Base-by-base conservation (phyloP, 2,329 filamentous ascomycete species). In the Colletotrichum euphorbiae region DNA sequence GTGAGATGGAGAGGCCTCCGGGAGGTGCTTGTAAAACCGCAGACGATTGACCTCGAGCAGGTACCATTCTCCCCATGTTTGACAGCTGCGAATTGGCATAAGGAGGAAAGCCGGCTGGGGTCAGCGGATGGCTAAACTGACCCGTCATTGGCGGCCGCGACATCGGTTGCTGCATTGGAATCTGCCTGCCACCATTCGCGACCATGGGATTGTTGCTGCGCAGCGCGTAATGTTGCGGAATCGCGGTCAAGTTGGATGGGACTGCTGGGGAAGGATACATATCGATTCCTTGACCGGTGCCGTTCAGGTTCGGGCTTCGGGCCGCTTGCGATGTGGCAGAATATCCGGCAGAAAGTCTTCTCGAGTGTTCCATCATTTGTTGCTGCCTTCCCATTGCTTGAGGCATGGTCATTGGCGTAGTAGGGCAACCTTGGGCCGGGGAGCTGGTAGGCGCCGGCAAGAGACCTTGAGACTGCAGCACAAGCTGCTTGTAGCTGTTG, bases 11-110 rank as follows among this genome's bases (percentile, higher is more conserved):
- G 6, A 69, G 31, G 2, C 61, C 65, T 6, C 65, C 61, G 17
- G 36, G 24, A 33, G 66, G 66, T 13, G 66, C 48, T 55, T 60
- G 66, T 7, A 68, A n/a, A 17, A 57, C 65, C 24, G 60, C n/a
- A 28, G 65, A 54, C 48, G 38, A 33, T 17, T 55, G 66, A 15
- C 54, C 66, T n/a, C 17, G 46, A 36, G 54, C 7, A 11, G 42
- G 46, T 13, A 48, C 8, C 48, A 55, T 15, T 45, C 38, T 46
- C 3, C 33, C 21, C 42, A 31, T 31, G 33, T 55, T 24, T n/a
- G 66, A 55, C 24, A 69, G 17, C 11, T 59, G 66, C 15, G 19
- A 31, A n/a, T 43, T 55, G 61, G 31, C 24, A n/a, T 69, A 40
- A 36, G 38, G 55, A 48, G 66, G 55, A 17, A 62, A 69, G 33